Evolutionary conservation across 2,329 filamentous ascomycete genomes (phyloP), one percentile per base, ranked within the genome.

Genomic region (Spiromastix sp.): DNA sequence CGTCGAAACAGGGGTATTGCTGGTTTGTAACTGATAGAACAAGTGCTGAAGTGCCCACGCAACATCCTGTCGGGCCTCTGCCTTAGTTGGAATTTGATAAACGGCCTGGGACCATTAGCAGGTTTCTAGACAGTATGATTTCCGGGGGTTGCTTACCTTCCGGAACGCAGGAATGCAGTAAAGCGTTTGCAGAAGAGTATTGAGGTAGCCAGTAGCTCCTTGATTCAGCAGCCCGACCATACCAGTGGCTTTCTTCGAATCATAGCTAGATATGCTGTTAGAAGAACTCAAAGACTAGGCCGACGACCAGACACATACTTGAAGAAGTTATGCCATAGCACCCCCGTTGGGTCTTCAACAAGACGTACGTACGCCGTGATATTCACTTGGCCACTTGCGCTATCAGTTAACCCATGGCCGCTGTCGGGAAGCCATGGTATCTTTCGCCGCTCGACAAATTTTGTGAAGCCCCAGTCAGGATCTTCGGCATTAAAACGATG

Each of bases 171-270:
- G 94, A 27, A 76, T 91, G 51, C 87, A 87, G 53, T 85, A 91
- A 28, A 91, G 63, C 1, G 84, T 89, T 54, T 91, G 84, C 30
- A 91, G 66, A 5, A 91, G 71, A 5, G 84, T 89, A 58, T 91
- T 91, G 32, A 91, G 67, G 55, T 91, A 91, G 61, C 84, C 89
- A 2, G 84, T 91, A 32, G 91, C 91, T 44, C 91, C 91, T 60
- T 96, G 91, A 52, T 98, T 98, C 60, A 91, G 91, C 36, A 98
- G 68, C 2, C 91, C 91, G 27, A 98, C 91, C 66, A 87, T 96
- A 38, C 91, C 91, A 0, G 91, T 98, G 63, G 95, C 87, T 57
- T 91, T 93, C 66, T 96, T 98, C n/a, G 91, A 96, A 56, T 98
- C 87, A 57, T 98, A 98, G 63, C 67, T 70, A 32, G 37, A 65